Evolutionary conservation across 2,329 filamentous ascomycete genomes (phyloP), one percentile per base, ranked within the genome.

Genomic region (Trichoderma sp.): DNA sequence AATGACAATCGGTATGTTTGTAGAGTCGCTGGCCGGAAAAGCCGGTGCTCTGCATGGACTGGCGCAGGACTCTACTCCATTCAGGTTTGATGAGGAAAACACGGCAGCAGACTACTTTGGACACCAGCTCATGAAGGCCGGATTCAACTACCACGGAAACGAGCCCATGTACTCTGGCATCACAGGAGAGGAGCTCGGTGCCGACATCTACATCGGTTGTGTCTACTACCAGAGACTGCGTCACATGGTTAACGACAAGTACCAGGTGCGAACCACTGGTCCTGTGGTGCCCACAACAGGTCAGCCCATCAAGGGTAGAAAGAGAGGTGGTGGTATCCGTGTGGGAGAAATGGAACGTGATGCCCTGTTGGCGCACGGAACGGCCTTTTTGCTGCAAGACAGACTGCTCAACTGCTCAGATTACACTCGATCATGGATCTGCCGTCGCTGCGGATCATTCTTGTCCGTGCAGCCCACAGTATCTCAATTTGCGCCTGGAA

Each of bases 171-270:
- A 99, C 88, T 97, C 93, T 60, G 97, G 97, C 59, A 96, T 98
- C 83, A 99, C 97, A 0, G 97, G 97, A 77, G 92, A 97, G 83
- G 96, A 98, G 84, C 92, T 99, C 56, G 92, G 92, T 24, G 96
- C 95, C 7, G 97, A 99, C 83, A 98, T 99, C 81, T 99, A 97
- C 86, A 91, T 98, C 76, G 97, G 97, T 64, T 64, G 92, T 98
- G 97, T 99, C 77, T 98, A 98, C 89, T 99, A 99, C 88, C 97
- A 99, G 86, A 93, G 97, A 84, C 90, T 99, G 77, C 90, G 97
- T 83, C 97, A 99, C 92, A 99, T 99, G 97, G 97, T 99, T 75
- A 98, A 98, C 90, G 97, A 99, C 86, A 99, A 99, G 86, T 99
- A 94, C 89, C 97, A 99, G 85, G 97, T 98, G 74, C 92, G 97